Percentiles rank a stretch among this genome's conserved stretches.
Evolutionary conservation across 2,329 filamentous ascomycete species (phyloP).

Genomic region (Fusarium ramigenum): DNA sequence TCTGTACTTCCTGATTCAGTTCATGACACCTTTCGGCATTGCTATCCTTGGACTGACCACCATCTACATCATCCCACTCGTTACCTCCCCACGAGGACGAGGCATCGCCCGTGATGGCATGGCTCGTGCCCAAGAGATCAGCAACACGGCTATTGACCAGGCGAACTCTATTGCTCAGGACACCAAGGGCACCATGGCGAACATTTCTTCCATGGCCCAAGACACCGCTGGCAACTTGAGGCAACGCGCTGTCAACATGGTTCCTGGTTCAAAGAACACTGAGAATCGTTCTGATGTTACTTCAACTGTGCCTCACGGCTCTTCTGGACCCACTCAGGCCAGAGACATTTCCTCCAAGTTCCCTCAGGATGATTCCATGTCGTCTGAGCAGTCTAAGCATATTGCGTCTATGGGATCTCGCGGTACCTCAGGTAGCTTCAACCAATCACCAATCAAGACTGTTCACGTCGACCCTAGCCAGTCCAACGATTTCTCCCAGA

Average conservation of each 20-base stretch:
- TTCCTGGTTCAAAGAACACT: neutral
- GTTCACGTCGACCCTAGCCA: neutral
- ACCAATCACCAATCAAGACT: neutral
- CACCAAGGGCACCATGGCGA: conserved; percentile 12
- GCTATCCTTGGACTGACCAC: conserved; percentile 18
- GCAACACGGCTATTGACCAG: conserved; percentile 20
- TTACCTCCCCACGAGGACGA: conserved; percentile 19
- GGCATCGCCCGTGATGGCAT: conserved; percentile 15
- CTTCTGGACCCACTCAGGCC: conserved; percentile 3
- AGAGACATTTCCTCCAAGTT: conserved; percentile 9
- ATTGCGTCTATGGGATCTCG: neutral
- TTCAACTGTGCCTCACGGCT: neutral
- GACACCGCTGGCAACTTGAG: conserved; percentile 12
- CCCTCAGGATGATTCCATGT: neutral
- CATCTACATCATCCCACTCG: conserved; percentile 27
- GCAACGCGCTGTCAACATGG: conserved; percentile 14
- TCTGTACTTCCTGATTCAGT: conserved; percentile 21
- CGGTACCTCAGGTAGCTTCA: neutral
- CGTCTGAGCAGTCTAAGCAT: neutral
- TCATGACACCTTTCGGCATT: conserved; percentile 29
- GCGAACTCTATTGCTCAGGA: conserved; percentile 14
- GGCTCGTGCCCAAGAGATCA: conserved; percentile 21
- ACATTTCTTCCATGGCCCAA: conserved; percentile 24
- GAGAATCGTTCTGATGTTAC: neutral
- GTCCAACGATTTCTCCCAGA: neutral